Percentiles rank a stretch among this genome's conserved stretches.
Evolutionary conservation across 306 rosid species (phyloP).

Genomic region (Begonia fuchsioides): DNA sequence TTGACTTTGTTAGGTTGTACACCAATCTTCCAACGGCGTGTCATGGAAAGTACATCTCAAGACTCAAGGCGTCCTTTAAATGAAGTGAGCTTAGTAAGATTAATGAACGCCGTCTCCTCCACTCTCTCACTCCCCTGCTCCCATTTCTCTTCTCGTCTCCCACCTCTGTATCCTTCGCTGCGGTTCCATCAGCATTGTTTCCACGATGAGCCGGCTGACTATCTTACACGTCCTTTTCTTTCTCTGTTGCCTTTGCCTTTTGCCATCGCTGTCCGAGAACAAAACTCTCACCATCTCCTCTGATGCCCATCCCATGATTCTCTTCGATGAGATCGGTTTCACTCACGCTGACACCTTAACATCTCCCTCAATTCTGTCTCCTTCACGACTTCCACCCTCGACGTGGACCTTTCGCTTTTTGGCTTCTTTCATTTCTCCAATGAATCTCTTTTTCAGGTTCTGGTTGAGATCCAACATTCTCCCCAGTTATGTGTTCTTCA

Average conservation of each 20-base stretch:
- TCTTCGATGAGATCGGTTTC: constrained; percentile 70
- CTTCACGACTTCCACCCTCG: constrained; percentile 11
- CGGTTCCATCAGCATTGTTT: too few relatives aligned
- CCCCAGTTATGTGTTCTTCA: constrained; percentile 50
- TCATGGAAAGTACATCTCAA: too few relatives aligned
- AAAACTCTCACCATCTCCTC: constrained; percentile 39
- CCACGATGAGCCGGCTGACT: background rate
- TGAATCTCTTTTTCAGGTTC: constrained; percentile 56
- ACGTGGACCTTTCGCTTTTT: constrained; percentile 26
- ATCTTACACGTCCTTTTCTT: constrained; percentile 5
- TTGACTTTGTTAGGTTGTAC: too few relatives aligned
- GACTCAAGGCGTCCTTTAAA: too few relatives aligned
- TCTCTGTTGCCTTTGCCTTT: constrained; percentile 8
- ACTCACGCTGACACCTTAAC: constrained; percentile 39
- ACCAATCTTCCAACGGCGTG: too few relatives aligned
- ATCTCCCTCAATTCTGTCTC: constrained; percentile 35
- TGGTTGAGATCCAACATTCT: constrained; percentile 56
- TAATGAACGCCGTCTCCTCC: background rate
- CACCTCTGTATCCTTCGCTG: background rate
- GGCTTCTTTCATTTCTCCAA: constrained; percentile 75
- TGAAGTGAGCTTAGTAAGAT: too few relatives aligned
- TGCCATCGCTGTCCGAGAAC: constrained; percentile 43
- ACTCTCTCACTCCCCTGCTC: background rate
- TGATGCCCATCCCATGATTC: constrained; percentile 57
- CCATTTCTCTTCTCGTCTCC: background rate